Base-by-base conservation (phyloP, 139 green algal genomes). In the Coelastrella sp. region DNA sequence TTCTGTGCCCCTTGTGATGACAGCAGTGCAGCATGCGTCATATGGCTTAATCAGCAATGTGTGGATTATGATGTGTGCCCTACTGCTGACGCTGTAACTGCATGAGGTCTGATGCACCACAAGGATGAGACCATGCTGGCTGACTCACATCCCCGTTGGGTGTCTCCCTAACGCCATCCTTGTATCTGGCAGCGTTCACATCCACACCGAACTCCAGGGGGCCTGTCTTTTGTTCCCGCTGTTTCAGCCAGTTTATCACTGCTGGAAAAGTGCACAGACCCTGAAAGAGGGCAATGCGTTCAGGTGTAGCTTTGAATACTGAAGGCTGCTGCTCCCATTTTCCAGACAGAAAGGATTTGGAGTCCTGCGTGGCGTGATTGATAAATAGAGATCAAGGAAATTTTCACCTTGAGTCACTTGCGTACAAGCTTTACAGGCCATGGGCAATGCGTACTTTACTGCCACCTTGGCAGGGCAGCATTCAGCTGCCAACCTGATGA, bases 151-250 rank as follows among this genome's bases (percentile, higher is more conserved):
- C 79, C 4, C 66, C 89, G 38, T 90, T 92, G n/a, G 85, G 85
- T 27, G 85, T 92, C 74, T 92, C 85, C 27, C 93, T 78, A 27
- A 84, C 45, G 35, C 93, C 92, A 50, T 90, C 83, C 5, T 77
- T 64, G 59, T 94, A 96, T 19, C 86, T 84, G 8, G 86, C 89
- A 7, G 92, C 91, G 41, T 92, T 89, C 41, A 95, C 69, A 53
- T 96, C 93, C 3, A 87, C 32, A 3, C 88, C 91, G 69, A 94
- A 95, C 38, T 85, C 62, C 9, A 96, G 78, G 7, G 85, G 83
- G 6, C 83, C 32, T 69, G 45, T 30, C 60, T 83, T 45, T 50
- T 50, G 25, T 73, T 88, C 71, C 7, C 48, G 35, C 57, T 66
- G 19, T 41, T 53, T 63, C 8, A 79, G 74, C 83, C 73, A 71